These are phyloP conservation scores for Crithidia sp. DNA, from an alignment of 208 protist species.

Conservation along the genomic window DNA sequence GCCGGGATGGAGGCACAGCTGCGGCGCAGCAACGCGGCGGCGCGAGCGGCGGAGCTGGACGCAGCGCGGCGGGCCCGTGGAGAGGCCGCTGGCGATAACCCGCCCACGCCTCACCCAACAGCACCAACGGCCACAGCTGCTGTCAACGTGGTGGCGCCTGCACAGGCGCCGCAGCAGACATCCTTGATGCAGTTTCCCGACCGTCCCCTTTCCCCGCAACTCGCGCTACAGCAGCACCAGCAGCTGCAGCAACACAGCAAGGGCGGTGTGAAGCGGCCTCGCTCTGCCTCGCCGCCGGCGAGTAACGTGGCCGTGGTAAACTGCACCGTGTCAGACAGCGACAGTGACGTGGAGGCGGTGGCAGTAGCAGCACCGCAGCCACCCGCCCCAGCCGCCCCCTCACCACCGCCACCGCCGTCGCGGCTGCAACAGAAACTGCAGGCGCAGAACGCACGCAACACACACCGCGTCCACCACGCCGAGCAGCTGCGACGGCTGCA, in stretches of 20 bases:
- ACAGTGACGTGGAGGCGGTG: constrained; percentile 7
- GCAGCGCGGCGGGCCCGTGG: not conserved
- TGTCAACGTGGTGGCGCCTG: not conserved
- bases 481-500: constrained; percentile 34
- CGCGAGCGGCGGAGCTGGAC: constrained; percentile 23
- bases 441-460: constrained; percentile 39
- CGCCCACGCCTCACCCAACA: not conserved
- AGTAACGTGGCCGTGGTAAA: constrained; percentile 1
- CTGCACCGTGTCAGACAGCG: constrained; percentile 5
- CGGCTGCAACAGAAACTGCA: constrained; percentile 44
- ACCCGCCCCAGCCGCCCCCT: not conserved
- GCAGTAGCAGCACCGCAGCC: no score
- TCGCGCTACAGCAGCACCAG: no score
- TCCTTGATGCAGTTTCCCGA: constrained; percentile 13
- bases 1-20: constrained; percentile 22
- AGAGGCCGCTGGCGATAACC: not conserved
- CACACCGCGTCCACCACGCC: constrained; percentile 40
- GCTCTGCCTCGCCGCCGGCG: not conserved
- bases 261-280: not conserved
- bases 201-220: not conserved
- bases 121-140: not conserved
- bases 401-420: constrained; percentile 12
- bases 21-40: constrained; percentile 26
- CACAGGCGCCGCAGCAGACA: constrained; percentile 15
- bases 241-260: not conserved